Evolutionary conservation across 495 filamentous ascomycete genomes (phyloP).

Genomic region (Thozetella sp.): DNA sequence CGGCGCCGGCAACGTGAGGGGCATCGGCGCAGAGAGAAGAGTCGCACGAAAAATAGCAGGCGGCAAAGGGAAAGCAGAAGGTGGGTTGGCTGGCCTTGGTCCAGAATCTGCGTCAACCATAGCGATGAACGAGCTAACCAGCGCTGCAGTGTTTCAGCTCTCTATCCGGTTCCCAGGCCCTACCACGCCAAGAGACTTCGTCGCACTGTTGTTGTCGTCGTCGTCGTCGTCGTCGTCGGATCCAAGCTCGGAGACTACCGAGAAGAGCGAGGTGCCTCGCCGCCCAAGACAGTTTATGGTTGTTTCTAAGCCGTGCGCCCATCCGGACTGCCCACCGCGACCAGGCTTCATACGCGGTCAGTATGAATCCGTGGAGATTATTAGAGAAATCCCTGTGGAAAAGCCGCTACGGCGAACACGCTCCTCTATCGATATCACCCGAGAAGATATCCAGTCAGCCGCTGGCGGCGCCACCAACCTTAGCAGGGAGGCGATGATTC

Average conservation of each 20-base stretch:
- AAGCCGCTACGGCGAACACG: conserved; percentile 27
- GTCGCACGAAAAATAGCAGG: conserved; percentile 60
- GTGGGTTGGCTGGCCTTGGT: conserved; percentile 30
- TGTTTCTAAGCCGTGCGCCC: conserved; percentile 79
- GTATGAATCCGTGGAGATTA: conserved; percentile 92
- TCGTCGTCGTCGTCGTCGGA: conserved; percentile 66
- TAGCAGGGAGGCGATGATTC: conserved; percentile 26
- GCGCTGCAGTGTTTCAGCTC: conserved; percentile 69
- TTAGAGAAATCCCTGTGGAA: conserved; percentile 73
- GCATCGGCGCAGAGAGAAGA: conserved; percentile 77
- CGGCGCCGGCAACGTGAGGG: conserved; percentile 73
- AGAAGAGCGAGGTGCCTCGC: conserved; percentile 1
- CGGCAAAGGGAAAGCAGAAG: conserved; percentile 58
- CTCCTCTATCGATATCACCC: conserved; percentile 31
- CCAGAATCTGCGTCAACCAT: not conserved
- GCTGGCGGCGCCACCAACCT: conserved; percentile 13
- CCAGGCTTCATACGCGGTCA: conserved; percentile 77
- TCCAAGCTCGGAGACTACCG: conserved; percentile 11
- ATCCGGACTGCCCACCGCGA: conserved; percentile 68
- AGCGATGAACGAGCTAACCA: conserved; percentile 4
- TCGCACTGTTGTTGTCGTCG: conserved; percentile 74
- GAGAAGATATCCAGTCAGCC: conserved; percentile 17
- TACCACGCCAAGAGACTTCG: conserved; percentile 85
- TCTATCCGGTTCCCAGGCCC: conserved; percentile 90
- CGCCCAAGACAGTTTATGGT: conserved; percentile 75